Conservation (phyloP, 306 rosid species). For the Prunus kanzakura region DNA sequence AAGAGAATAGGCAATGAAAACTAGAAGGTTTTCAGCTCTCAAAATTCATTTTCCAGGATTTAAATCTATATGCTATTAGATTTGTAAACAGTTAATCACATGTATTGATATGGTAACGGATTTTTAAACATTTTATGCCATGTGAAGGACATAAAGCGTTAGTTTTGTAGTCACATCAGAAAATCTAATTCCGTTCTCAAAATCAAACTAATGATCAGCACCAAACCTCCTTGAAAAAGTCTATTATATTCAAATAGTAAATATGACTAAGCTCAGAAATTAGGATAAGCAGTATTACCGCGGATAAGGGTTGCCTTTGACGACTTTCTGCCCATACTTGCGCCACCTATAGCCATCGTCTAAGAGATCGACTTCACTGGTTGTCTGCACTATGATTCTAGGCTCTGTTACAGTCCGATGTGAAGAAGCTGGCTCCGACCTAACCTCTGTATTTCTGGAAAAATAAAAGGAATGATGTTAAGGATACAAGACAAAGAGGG, state of each 20-base stretch:
- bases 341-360: conserved; percentile 93
- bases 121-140: too few species aligned
- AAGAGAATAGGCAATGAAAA: neutral
- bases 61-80: neutral
- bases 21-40: neutral
- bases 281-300: conserved; percentile 44
- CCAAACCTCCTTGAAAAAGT: neutral
- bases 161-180: neutral
- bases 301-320: conserved; percentile 85
- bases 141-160: neutral
- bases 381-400: conserved; percentile 82
- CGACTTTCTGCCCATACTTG: conserved; percentile 81
- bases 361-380: conserved; percentile 79
- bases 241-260: neutral
- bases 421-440: conserved; percentile 55
- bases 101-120: neutral
- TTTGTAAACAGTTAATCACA: neutral
- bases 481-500: conserved; percentile 11
- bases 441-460: conserved; percentile 53
- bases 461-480: conserved; percentile 1
- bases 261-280: neutral
- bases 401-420: conserved; percentile 75
- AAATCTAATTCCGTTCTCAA: neutral
- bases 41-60: neutral
- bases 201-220: neutral